Evolutionary conservation across 345 rosid species (phyloP).

Genomic region (Balakata baccata): DNA sequence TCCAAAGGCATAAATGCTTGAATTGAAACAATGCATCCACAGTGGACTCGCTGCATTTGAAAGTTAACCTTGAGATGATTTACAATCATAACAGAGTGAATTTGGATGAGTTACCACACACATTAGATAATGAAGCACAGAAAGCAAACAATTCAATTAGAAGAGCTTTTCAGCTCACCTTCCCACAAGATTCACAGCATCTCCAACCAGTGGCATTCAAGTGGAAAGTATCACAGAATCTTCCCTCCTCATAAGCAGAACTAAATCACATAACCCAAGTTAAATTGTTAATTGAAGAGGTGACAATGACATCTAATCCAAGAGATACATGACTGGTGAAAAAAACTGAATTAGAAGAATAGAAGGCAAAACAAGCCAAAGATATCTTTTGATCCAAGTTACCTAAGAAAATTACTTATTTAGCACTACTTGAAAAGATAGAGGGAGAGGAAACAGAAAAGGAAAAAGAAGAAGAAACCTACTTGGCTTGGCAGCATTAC

Average conservation of each 20-base stretch:
- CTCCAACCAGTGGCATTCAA: slow-evolving; percentile 80
- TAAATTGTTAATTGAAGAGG: neutral
- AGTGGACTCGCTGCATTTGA: slow-evolving; percentile 69
- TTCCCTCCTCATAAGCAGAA: slow-evolving; percentile 72
- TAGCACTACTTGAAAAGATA: too few relatives aligned
- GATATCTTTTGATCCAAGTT: neutral
- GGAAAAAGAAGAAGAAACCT: too few relatives aligned
- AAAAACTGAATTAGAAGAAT: neutral
- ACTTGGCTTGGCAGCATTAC: too few relatives aligned
- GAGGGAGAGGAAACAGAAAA: too few relatives aligned
- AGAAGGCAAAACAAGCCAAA: slow-evolving; percentile 2
- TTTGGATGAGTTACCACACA: slow-evolving; percentile 12
- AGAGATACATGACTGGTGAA: neutral
- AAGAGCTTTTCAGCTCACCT: slow-evolving; percentile 49
- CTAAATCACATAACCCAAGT: slow-evolving; percentile 32
- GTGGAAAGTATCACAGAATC: slow-evolving; percentile 75
- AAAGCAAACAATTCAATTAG: slow-evolving; percentile 13
- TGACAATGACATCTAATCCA: neutral
- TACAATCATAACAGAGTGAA: slow-evolving; percentile 10
- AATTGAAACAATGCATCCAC: slow-evolving; percentile 86
- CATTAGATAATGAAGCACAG: slow-evolving; percentile 5
- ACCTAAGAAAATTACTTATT: neutral
- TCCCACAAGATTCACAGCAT: slow-evolving; percentile 79
- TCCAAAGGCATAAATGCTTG: slow-evolving; percentile 59
- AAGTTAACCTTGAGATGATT: slow-evolving; percentile 20